phyloP scores from a whole-genome alignment of 371 early-diverging fungal genomes.

The Mycotypha africana region DNA sequence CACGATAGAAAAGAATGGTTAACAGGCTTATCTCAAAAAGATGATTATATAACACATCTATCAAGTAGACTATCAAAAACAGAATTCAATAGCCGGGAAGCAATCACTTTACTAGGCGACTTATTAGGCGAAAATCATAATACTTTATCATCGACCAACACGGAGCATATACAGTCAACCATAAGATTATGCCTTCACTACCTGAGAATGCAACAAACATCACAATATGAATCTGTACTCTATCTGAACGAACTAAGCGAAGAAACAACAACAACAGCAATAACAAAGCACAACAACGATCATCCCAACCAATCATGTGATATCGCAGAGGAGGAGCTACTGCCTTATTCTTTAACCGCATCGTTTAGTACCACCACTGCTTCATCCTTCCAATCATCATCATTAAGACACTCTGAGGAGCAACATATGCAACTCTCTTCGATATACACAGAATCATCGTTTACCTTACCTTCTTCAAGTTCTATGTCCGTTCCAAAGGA shows the following conservation, averaged over 20 bases:
- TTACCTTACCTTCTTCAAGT: too few species aligned
- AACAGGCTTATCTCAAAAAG: conserved; percentile 51
- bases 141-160: not conserved
- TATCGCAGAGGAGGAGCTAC: too few species aligned
- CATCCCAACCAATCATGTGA: too few species aligned
- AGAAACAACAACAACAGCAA: conserved; percentile 29
- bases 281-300: conserved; percentile 23
- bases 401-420: not conserved
- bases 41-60: conserved; percentile 47
- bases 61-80: conserved; percentile 42
- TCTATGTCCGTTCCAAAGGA: not conserved
- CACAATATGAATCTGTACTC: conserved; percentile 1
- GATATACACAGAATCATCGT: not conserved
- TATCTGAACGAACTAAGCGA: conserved; percentile 43
- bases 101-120: conserved; percentile 43
- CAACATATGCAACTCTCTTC: too few species aligned
- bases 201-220: conserved; percentile 32
- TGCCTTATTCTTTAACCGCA: too few species aligned
- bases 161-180: conserved; percentile 24
- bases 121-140: conserved; percentile 12
- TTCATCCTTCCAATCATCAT: conserved; percentile 11
- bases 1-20: conserved; percentile 51
- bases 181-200: conserved; percentile 39
- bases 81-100: conserved; percentile 50
- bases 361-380: conserved; percentile 4